Evolutionary conservation across 176 grass and related monocot genomes (phyloP), one percentile per base, ranked within the genome.

Genomic region (Cenchrus americanus): DNA sequence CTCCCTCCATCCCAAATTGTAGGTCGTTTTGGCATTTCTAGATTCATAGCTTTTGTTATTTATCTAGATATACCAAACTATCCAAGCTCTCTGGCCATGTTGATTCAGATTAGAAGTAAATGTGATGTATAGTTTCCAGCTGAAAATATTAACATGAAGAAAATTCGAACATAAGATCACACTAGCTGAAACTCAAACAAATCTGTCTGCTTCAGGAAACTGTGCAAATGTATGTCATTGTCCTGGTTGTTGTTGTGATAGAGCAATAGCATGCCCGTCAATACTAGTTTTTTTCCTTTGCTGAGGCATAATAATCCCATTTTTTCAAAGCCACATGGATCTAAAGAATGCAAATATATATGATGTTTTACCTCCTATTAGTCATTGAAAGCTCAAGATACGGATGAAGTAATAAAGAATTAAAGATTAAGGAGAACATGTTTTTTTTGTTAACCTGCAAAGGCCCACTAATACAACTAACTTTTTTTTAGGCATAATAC

Each of bases 351-450:
- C 66, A 76, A 51, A 69, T 37, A 42, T 32, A 63, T 81, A 68
- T 52, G 69, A 87, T 18, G 46, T n/a, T 57, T 73, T 78, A 22
- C 71, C 82, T 37, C 34, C 7, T 49, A 75, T 55, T 26, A 80
- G 18, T 68, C 9, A 10, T 47, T 82, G 79, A 83, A 79, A 79
- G 43, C 79, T 50, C 47, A 86, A 71, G 34, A 80, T 57, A 74
- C 65, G 87, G 79, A 90, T 65, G 80, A 68, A 69, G 19, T 87
- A 84, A 90, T 79, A 75, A 23, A 86, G 22, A 49, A 15, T 72
- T n/a, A 43, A 69, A 69, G 19, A 69, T 69, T 44, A 21, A 42
- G 66, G 66, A 69, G 41, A 46, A 46, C 41, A 46, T 23, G 5
- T 22, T 46, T 46, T 5, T 48, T 22, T 43, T 46, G 17, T 69